Base-by-base conservation (phyloP, 768 basidiomycete genomes). In the Nevesoporus exiguus region DNA sequence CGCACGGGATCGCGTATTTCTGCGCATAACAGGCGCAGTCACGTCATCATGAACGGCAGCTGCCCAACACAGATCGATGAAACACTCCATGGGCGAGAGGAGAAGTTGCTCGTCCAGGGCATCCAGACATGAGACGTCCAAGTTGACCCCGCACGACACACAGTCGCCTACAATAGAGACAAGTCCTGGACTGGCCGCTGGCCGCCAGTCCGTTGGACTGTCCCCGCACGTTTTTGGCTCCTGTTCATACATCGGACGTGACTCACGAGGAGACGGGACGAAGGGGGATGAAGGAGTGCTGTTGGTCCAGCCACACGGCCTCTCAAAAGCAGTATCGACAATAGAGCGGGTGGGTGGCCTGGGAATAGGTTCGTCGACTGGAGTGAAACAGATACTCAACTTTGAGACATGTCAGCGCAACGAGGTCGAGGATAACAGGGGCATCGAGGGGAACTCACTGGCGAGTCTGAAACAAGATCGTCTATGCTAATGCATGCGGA, bases 51-150 rank as follows among this genome's bases (percentile, higher is more conserved):
- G 33, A 22, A 77, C 66, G 25, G 74, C 73, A 21, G 60, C 51
- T 2, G 63, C 61, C 71, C 77, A 78, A 45, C 77, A 78, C 10
- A 71, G 45, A 15, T 76, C 77, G 8, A 66, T 68, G 55, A 77
- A 78, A 14, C 68, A 70, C 17, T 71, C 71, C 34, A 66, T 45
- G 24, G 77, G 77, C n/a, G 68, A 64, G 34, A 64, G 53, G 1
- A 78, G 65, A 5, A 78, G 73, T 34, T 74, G 67, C 46, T 75
- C 69, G 57, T 78, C 77, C 7, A 78, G 62, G 9, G 60, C 58
- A 29, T 70, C 62, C 21, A 77, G 57, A 44, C 74, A 75, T 2
- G 69, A 62, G 1, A 62, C 54, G 58, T 77, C 73, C 61, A 78
- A 53, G 29, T 70, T 67, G 17, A 70, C 66, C 29, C 68, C 69